phyloP scores from a whole-genome alignment of 1,139 yeast genomes.

The Suhomyces taliae region DNA sequence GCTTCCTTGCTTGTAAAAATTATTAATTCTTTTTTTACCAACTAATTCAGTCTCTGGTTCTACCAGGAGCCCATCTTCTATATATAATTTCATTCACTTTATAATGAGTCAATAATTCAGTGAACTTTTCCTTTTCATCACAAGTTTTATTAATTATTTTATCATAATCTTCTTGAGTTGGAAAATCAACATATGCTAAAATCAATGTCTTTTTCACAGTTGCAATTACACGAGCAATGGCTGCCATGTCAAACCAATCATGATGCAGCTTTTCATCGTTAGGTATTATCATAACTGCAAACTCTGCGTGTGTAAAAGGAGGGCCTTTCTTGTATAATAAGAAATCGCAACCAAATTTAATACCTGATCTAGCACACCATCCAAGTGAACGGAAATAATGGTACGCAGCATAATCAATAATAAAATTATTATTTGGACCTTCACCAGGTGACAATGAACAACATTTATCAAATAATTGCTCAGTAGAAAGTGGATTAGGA shows the following conservation, averaged over 20 bases:
- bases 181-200: constrained; percentile 62
- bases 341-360: constrained; percentile 86
- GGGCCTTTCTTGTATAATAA: constrained; percentile 88
- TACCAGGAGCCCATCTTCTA: constrained; percentile 81
- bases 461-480: constrained; percentile 30
- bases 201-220: constrained; percentile 83
- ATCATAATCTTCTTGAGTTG: constrained; percentile 35
- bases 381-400: constrained; percentile 88
- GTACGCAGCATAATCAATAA: constrained; percentile 67
- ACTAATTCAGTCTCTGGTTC: constrained; percentile 62
- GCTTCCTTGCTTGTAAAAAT: too few relatives aligned
- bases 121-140: constrained; percentile 26
- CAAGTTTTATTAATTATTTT: constrained; percentile 15
- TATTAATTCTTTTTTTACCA: too few relatives aligned
- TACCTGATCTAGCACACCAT: constrained; percentile 93
- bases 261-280: constrained; percentile 28
- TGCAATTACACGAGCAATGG: constrained; percentile 77
- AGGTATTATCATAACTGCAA: constrained; percentile 57
- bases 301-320: constrained; percentile 93
- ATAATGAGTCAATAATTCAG: constrained; percentile 39
- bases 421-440: constrained; percentile 39
- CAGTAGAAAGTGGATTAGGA: constrained; percentile 13
- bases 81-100: constrained; percentile 64
- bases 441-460: constrained; percentile 14
- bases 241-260: constrained; percentile 66